Evolutionary conservation across 371 early-diverging fungal genomes (phyloP).

Genomic region (Globomyces sp.): DNA sequence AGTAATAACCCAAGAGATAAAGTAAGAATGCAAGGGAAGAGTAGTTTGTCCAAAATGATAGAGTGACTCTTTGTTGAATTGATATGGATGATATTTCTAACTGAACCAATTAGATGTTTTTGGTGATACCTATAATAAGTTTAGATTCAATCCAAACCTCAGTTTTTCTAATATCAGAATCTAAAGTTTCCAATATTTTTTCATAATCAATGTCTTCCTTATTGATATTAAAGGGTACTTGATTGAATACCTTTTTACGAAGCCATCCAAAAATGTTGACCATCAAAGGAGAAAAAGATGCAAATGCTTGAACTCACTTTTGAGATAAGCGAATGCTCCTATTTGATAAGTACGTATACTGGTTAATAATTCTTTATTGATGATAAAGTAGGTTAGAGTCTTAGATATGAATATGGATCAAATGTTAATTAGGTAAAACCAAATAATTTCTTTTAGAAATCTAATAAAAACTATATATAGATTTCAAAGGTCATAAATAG

Average conservation of each 20-base stretch:
- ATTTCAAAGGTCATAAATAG: no score
- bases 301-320: no score
- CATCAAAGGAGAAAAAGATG: neutral
- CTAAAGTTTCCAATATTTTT: conserved; percentile 73
- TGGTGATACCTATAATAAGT: conserved; percentile 64
- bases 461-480: no score
- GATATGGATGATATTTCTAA: conserved; percentile 17
- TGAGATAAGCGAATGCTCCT: no score
- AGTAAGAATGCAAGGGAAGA: conserved; percentile 57
- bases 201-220: conserved; percentile 69
- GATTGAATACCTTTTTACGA: conserved; percentile 1
- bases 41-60: conserved; percentile 45
- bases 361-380: no score
- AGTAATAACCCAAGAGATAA: conserved; percentile 5
- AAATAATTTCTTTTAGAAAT: no score
- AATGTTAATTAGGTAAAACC: no score
- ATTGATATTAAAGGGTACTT: no score
- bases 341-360: no score
- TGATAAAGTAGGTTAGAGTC: no score
- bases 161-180: conserved; percentile 68
- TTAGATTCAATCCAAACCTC: conserved; percentile 60
- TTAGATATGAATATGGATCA: no score
- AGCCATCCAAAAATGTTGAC: conserved; percentile 13
- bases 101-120: conserved; percentile 41
- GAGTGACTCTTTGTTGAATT: conserved; percentile 53